Base-by-base conservation (phyloP, 768 basidiomycete species). In the Mycena alexandri region DNA sequence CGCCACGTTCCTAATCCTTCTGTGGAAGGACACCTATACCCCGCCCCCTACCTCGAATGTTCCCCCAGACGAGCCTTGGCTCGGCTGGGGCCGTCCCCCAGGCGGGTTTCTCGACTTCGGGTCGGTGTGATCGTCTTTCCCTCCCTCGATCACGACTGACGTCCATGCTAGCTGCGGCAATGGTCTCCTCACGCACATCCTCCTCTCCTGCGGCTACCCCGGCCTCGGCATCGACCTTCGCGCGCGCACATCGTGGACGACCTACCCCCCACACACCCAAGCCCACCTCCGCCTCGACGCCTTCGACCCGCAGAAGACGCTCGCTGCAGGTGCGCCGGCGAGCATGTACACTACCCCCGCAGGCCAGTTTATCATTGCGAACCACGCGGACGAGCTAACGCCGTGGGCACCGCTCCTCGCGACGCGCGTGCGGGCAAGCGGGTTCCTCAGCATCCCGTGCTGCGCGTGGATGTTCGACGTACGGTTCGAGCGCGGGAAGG, bases 381-480 rank as follows among this genome's bases (percentile, higher is more conserved):
- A 98, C 79, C 97, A 99, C 77, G 93, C 96, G 0, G 97, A 99
- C 79, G 97, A 99, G 72, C 83, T 99, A 19, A 96, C 96, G 24
- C 97, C 97, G 0, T 99, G 96, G 96, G 77, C 95, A 0, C 94
- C 97, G 0, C 85, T 98, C 1, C 80, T 98, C 7, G 87, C 95
- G 0, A 89, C 91, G 0, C 70, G 90, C 16, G 79, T 84, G 38
- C 72, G 75, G 5, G 87, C 89, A 0, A 86, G 89, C 0, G 93
- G 92, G 6, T 93, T 93, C 72, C 77, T 94, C 48, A 91, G 86
- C 7, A 94, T 99, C 61, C 97, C 97, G 0, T 98, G 97, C 75
- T 98, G 96, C 78, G 81, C 92, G n/a, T 92, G 93, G 91, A 76
- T 85, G 34, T 87, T 98, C 80, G 93, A 96, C 74, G 77, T 79